phyloP scores from a whole-genome alignment of 768 basidiomycete genomes.

The Cubamyces lactineus region DNA sequence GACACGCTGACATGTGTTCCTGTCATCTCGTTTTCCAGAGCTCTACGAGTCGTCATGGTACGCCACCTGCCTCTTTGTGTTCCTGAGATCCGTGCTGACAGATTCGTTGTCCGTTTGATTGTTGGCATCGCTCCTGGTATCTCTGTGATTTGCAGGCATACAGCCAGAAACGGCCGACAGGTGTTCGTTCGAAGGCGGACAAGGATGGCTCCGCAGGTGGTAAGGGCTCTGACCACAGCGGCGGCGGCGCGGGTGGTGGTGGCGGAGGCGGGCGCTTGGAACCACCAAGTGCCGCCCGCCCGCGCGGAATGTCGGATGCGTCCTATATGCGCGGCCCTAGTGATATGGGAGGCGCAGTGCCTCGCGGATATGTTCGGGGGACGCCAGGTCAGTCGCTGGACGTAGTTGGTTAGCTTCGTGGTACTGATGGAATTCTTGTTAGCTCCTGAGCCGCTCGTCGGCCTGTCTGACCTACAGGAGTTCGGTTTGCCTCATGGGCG shows the following conservation, averaged over 20 bases:
- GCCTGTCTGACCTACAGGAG: constrained; percentile 14
- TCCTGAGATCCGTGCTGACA: constrained; percentile 7
- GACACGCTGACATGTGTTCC: neutral
- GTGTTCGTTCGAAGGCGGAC: constrained; percentile 49
- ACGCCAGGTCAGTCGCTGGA: constrained; percentile 1
- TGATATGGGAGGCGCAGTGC: constrained; percentile 28
- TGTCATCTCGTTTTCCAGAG: constrained; percentile 44
- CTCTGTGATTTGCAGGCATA: constrained; percentile 56
- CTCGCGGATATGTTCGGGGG: constrained; percentile 11
- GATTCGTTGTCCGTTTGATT: constrained; percentile 19
- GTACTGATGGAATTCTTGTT: neutral
- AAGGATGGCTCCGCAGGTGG: constrained; percentile 41
- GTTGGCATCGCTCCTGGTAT: constrained; percentile 17
- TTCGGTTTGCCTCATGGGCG: constrained; percentile 14
- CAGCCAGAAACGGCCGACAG: constrained; percentile 72
- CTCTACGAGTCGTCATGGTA: constrained; percentile 85
- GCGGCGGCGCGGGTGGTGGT: constrained; percentile 41
- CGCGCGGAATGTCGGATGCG: constrained; percentile 79
- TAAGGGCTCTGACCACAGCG: constrained; percentile 21
- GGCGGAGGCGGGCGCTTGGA: constrained; percentile 39
- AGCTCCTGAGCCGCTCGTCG: constrained; percentile 9
- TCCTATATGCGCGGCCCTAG: constrained; percentile 37
- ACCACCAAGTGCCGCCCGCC: constrained; percentile 46
- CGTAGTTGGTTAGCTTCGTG: neutral
- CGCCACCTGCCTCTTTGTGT: constrained; percentile 26